A percentile compares a stretch with the other conserved stretches of the same genome.
Conservation (phyloP, 2,329 filamentous ascomycete genomes). For the Calonectria ilicicola region DNA sequence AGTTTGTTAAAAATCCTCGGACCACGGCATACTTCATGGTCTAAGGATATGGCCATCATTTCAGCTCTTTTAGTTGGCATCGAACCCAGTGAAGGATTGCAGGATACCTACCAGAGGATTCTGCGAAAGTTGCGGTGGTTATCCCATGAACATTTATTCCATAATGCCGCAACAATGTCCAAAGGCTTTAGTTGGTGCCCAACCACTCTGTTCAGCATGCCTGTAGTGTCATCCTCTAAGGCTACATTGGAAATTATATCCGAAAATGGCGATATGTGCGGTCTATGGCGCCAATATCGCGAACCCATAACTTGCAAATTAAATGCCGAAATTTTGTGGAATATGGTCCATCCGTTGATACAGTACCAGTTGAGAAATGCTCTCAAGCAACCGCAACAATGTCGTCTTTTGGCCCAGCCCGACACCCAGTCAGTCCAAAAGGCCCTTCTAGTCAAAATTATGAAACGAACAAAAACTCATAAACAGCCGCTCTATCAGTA, state of each 20-base stretch:
- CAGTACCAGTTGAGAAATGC: not conserved
- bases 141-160: not conserved
- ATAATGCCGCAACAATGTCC: not conserved
- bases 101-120: not conserved
- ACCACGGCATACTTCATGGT: not conserved
- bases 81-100: not conserved
- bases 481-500: not conserved
- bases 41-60: not conserved
- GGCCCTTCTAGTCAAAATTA: not conserved
- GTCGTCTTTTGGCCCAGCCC: not conserved
- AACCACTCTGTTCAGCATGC: not conserved
- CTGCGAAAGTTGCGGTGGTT: not conserved
- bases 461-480: too few relatives aligned
- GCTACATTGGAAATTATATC: not conserved
- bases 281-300: not conserved
- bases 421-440: not conserved
- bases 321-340: not conserved
- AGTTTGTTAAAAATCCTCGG: not conserved
- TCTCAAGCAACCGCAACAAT: not conserved
- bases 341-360: not conserved
- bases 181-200: not conserved
- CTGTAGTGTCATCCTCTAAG: not conserved
- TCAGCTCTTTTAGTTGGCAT: not conserved
- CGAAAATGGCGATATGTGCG: not conserved
- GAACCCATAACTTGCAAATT: not conserved